Evolutionary conservation across 192 early-diverging fungal species (phyloP), one percentile per base, ranked within the genome.

Genomic region (Funneliformis geosporum): DNA sequence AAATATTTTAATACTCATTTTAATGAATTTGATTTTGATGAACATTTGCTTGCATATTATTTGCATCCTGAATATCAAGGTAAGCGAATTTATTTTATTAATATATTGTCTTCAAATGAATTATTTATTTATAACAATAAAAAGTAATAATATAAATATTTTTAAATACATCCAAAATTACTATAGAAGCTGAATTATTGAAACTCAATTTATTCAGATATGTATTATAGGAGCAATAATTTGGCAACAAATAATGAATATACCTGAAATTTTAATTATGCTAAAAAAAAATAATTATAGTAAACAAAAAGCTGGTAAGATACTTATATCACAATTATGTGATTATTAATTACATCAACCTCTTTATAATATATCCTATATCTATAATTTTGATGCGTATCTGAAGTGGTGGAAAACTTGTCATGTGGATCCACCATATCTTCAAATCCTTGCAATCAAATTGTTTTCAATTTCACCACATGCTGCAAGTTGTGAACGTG

Each of bases 401-500:
- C 7, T 68, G 5, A 28, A 27, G 21, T 68, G 38, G 5, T 68
- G 8, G 39, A 43, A 42, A 42, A 68, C 66, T 42, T 42, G 38
- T 68, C 14, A 68, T 21, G 14, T 10, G 5, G 43, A 73, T 25
- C 46, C n/a, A 27, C 25, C 5, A 50, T 18, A 12, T 46, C 70
- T 73, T 73, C 50, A 43, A 12, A 4, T 4, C 55, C 23, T 73
- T 12, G 46, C 70, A 11, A 25, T 73, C 33, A 73, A 73, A 33
- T 18, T 73, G 28, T 73, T 73, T 55, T 73, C 10, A 9, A 25
- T 73, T 10, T 14, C 23, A 28, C 46, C 70, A 73, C 25, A 73
- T 73, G 42, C 70, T 28, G 70, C 70, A 25, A 73, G 27, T 50
- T 73, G 46, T 23, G 46, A 73, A 73, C 25, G 46, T 8, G 28